Evolutionary conservation across 345 rosid genomes (phyloP).

Genomic region (Carallia brachiata): DNA sequence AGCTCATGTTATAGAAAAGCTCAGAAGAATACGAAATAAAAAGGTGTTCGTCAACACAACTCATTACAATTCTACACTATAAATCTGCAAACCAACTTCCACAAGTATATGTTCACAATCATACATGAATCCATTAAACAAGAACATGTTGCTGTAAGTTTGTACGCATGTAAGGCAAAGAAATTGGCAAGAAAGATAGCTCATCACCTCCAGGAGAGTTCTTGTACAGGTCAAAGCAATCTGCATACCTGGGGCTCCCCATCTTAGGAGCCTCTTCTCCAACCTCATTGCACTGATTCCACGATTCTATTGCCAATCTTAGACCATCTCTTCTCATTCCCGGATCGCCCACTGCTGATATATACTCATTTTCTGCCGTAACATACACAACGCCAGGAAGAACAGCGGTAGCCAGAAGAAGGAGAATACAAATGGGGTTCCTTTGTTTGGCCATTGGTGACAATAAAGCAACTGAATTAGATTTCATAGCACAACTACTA

Average conservation of each 20-base stretch:
- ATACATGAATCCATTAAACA: neutral
- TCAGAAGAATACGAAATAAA: neutral
- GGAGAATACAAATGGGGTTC: neutral
- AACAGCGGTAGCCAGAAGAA: constrained; percentile 9
- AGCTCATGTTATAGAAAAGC: neutral
- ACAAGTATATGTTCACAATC: neutral
- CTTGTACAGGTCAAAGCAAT: constrained; percentile 63
- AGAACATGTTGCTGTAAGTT: neutral
- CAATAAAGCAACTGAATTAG: neutral
- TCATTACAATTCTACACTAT: neutral
- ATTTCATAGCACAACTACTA: neutral
- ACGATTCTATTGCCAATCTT: constrained; percentile 77
- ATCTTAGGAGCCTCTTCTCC: constrained; percentile 65
- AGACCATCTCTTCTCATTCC: constrained; percentile 77
- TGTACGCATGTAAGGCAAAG: neutral
- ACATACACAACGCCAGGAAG: constrained; percentile 3
- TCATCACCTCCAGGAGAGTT: constrained; percentile 7
- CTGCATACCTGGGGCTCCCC: constrained; percentile 90
- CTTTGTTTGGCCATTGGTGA: constrained; percentile 26
- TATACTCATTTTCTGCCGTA: constrained; percentile 22
- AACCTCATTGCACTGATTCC: constrained; percentile 93
- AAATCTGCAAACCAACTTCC: neutral
- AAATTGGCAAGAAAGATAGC: neutral
- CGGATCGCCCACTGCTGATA: constrained; percentile 68
- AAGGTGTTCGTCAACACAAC: neutral